Conservation (phyloP, 2,329 filamentous ascomycete genomes). For the Botrytis hyacinthi region DNA sequence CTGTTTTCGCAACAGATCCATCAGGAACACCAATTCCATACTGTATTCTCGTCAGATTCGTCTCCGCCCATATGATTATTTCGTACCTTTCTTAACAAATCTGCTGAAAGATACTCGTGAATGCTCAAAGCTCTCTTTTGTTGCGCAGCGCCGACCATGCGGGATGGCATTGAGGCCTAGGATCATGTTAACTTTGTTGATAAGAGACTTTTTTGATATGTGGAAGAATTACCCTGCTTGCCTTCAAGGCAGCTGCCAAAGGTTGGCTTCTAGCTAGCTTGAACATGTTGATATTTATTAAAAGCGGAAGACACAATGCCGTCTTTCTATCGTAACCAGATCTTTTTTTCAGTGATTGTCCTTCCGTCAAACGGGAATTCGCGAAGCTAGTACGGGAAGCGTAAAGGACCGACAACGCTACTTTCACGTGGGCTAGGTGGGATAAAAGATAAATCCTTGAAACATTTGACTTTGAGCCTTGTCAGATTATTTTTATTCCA, state of each 20-base stretch:
- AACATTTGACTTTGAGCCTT: conserved; percentile 1
- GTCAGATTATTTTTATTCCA: conserved; percentile 11
- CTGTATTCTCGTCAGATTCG: conserved; percentile 48
- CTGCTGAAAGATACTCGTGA: conserved; percentile 96
- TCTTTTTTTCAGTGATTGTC: conserved; percentile 22
- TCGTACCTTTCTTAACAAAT: conserved; percentile 73
- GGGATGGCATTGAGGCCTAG: conserved; percentile 49
- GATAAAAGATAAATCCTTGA: conserved; percentile 13
- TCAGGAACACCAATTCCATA: conserved; percentile 94
- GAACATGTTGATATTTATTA: conserved; percentile 65
- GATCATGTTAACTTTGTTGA: conserved; percentile 36
- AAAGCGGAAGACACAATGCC: conserved; percentile 28
- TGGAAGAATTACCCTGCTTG: conserved; percentile 63
- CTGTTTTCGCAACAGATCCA: conserved; percentile 78
- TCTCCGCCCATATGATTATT: conserved; percentile 24
- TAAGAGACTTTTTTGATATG: conserved; percentile 21
- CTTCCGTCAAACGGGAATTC: conserved; percentile 20
- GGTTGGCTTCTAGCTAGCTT: conserved; percentile 80
- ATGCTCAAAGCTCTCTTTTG: conserved; percentile 93
- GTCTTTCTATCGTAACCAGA: conserved; percentile 26
- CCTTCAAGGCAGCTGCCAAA: conserved; percentile 75
- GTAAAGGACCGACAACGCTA: conserved; percentile 14
- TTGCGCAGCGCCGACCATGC: conserved; percentile 61
- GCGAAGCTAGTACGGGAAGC: conserved; percentile 26
- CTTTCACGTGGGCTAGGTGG: conserved; percentile 26